Base-by-base conservation (phyloP, 139 green algal species). In the Tetradesmus lagerheimii region DNA sequence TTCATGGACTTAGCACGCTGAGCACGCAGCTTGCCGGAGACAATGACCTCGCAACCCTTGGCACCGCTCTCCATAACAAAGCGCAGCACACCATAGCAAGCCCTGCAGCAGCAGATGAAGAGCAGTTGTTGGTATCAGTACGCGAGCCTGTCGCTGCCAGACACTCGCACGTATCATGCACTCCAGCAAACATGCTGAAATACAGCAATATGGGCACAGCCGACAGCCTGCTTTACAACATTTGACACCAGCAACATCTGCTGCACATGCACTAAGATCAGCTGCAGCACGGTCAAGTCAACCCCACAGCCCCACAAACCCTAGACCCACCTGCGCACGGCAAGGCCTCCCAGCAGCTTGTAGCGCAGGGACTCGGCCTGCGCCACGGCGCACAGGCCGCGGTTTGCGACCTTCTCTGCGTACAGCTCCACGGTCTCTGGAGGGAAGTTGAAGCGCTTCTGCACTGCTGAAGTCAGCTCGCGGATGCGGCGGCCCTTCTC, bases 1-100 rank as follows among this genome's bases (percentile, higher is more conserved):
- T 99, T 99, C 98, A 99, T 99, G 90, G 92, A 91, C 97, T 99
- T 99, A 92, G 98, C 98, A 95, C 98, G 97, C 93, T 97, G 95
- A 12, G 98, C 98, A 27, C 98, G 95, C 39, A 99, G 94, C 96
- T 99, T 99, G 93, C 98, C 98, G 39, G 94, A 97, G 35, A 99
- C 98, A 91, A 99, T 98, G 47, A 99, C 98, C 95, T 99, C 98
- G 94, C 97, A 99, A 80, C 98, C 98, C 97, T 99, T 99, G 89
- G 98, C 98, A 27, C 98, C 98, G 75, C 90, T 95, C 95, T 99
- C 98, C 98, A 99, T 99, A 57, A 99, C 97, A 93, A 99, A 99
- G 85, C 98, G 96, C 94, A 99, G 95, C 91, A 99, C 98, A 93
- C 98, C 98, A 90, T 99, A 99, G 97, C 98, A 99, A 64, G 98